Evolutionary conservation across 495 filamentous ascomycete species (phyloP), one percentile per base, ranked within the genome.

Genomic region (Daldinia caldariorum): DNA sequence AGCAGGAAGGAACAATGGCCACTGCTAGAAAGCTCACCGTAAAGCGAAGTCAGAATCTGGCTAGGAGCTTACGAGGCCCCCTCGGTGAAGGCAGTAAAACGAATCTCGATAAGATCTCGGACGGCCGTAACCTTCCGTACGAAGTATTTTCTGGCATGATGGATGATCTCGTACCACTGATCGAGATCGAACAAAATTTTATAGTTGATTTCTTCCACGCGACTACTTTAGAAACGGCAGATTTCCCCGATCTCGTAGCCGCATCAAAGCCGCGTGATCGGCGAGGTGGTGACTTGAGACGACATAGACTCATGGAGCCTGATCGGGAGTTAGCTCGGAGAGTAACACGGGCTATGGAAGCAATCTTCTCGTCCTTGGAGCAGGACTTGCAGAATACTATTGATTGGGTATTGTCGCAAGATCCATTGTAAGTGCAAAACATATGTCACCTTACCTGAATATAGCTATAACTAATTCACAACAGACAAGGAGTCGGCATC

Each of bases 181-280:
- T 97, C 41, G 89, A 90, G 54, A 91, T 91, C 66, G 94, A 98
- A 80, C 94, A 98, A 77, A 97, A 97, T 74, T 98, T 97, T 72
- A 82, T 97, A 31, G 88, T 96, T 22, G 91, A 95, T 60, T 95
- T 97, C 79, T 98, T 97, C 83, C 93, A 97, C 61, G 85, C 95
- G 8, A 90, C 89, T 37, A 95, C 93, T 14, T 82, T 92, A 12
- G 87, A 90, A 59, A 89, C 85, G 13, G 79, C 84, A 13, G 94
- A 97, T 70, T 98, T 97, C 71, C 83, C 89, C 1, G 94, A 98
- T 50, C 84, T 92, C 3, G 88, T 97, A 18, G 80, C 84, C 20
- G 82, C 85, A 5, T 84, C 86, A 2, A 78, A 82, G 58, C 94
- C 94, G 3, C 87, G 89, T n/a, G 80, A 85, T 39, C 85, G 94